phyloP scores from a whole-genome alignment of 2,329 filamentous ascomycete genomes.

The Fusarium torulosum region DNA sequence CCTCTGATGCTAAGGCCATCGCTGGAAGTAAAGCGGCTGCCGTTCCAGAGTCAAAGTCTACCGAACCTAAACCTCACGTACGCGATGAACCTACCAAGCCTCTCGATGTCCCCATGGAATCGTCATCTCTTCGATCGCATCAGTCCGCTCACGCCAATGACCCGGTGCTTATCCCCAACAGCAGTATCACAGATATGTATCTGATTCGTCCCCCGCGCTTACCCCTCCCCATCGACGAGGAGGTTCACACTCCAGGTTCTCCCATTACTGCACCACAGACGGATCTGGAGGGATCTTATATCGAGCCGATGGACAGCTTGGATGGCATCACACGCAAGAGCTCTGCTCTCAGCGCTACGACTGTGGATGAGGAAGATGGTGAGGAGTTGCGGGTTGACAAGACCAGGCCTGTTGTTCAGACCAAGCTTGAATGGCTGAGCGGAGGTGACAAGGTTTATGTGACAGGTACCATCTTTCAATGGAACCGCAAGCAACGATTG shows the following conservation, averaged over 20 bases:
- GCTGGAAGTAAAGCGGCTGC: constrained; percentile 26
- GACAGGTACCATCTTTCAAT: constrained; percentile 96
- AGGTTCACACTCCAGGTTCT: constrained; percentile 88
- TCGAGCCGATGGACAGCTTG: constrained; percentile 65
- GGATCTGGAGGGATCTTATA: constrained; percentile 64
- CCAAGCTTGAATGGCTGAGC: constrained; percentile 85
- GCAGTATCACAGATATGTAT: constrained; percentile 74
- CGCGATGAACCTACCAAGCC: constrained; percentile 64
- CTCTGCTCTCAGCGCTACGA: constrained; percentile 71
- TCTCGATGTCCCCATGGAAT: constrained; percentile 67
- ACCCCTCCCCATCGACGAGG: constrained; percentile 93
- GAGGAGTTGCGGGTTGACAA: constrained; percentile 83
- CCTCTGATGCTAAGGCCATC: constrained; percentile 33
- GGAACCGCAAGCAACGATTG: constrained; percentile 93
- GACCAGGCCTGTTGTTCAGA: constrained; percentile 83
- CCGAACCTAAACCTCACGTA: constrained; percentile 27
- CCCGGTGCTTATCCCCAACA: constrained; percentile 62
- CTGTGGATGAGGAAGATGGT: constrained; percentile 80
- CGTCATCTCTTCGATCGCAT: constrained; percentile 55
- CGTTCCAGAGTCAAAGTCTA: constrained; percentile 17
- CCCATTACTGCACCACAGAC: constrained; percentile 84
- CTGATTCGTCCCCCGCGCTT: constrained; percentile 83
- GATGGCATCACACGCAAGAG: constrained; percentile 65
- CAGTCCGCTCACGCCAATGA: constrained; percentile 55
- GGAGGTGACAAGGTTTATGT: constrained; percentile 93